A percentile compares a stretch with the other conserved stretches of the same genome.
Evolutionary conservation across 768 basidiomycete species (phyloP).

Genomic region (Thelephora aurantiotincta): DNA sequence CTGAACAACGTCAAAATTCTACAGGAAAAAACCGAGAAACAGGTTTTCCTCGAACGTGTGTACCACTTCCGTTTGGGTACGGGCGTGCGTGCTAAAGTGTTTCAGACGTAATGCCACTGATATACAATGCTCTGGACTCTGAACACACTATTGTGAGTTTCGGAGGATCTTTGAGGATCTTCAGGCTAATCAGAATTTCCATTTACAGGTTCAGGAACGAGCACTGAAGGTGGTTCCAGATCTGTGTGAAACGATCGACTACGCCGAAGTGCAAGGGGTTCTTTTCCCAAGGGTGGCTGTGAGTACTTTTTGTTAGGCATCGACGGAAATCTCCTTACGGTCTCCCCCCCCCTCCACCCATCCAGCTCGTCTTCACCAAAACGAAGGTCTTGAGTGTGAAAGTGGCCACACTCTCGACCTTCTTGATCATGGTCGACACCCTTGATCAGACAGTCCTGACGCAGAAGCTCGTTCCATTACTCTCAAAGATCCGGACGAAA

Average conservation of each 20-base stretch:
- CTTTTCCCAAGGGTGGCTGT: conserved; percentile 91
- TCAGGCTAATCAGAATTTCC: conserved; percentile 4
- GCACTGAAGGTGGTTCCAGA: conserved; percentile 74
- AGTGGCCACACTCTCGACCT: conserved; percentile 73
- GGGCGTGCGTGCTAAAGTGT: background rate
- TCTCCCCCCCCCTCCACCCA: background rate
- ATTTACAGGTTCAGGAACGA: conserved; percentile 74
- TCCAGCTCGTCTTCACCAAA: conserved; percentile 81
- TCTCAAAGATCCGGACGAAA: conserved; percentile 91
- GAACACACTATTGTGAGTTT: conserved; percentile 66
- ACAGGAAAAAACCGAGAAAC: conserved; percentile 80
- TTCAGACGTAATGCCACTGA: conserved; percentile 86
- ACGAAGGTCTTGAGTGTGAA: conserved; percentile 85
- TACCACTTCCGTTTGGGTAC: conserved; percentile 6
- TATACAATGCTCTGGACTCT: conserved; percentile 94
- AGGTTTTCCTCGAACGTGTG: conserved; percentile 80
- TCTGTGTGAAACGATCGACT: conserved; percentile 88
- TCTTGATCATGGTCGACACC: conserved; percentile 77
- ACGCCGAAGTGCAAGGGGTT: conserved; percentile 84
- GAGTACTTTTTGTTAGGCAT: conserved; percentile 16
- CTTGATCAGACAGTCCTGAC: conserved; percentile 87
- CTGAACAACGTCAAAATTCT: conserved; percentile 81
- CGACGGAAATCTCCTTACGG: background rate
- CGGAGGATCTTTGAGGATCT: background rate
- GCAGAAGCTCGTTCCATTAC: conserved; percentile 86